Evolutionary conservation across 768 basidiomycete species (phyloP).

Genomic region (Macrolepiota dolichaula): DNA sequence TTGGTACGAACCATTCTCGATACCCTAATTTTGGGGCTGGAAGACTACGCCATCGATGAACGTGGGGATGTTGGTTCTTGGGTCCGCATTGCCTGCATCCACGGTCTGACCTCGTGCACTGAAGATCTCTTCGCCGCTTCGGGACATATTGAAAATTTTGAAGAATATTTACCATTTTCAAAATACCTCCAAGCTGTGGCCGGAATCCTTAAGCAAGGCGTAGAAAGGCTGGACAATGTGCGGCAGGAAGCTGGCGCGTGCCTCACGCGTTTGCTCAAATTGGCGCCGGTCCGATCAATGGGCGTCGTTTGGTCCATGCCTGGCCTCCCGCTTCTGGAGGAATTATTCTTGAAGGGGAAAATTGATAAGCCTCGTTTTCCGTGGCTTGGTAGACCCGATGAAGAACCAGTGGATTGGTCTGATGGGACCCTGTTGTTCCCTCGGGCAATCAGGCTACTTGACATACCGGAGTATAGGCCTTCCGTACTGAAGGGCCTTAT

Average conservation of each 20-base stretch:
- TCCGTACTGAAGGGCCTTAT: constrained; percentile 68
- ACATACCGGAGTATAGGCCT: constrained; percentile 57
- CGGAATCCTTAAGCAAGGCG: constrained; percentile 82
- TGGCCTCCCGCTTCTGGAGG: constrained; percentile 40
- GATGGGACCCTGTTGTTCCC: constrained; percentile 77
- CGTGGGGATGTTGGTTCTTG: constrained; percentile 97
- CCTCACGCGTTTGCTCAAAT: constrained; percentile 47
- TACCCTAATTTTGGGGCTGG: constrained; percentile 65
- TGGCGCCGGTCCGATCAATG: constrained; percentile 40
- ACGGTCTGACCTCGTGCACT: constrained; percentile 54
- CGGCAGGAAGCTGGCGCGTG: constrained; percentile 74
- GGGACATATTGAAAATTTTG: constrained; percentile 38
- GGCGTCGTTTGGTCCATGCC: constrained; percentile 50
- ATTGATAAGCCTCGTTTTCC: not conserved
- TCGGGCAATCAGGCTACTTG: constrained; percentile 61
- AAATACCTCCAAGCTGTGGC: constrained; percentile 56
- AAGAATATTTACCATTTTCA: constrained; percentile 56
- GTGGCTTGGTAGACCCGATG: constrained; percentile 25
- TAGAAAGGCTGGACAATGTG: constrained; percentile 89
- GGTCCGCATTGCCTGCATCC: constrained; percentile 79
- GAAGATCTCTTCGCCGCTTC: constrained; percentile 48
- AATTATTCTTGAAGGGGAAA: constrained; percentile 52
- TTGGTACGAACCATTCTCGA: constrained; percentile 47
- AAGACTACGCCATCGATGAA: constrained; percentile 91
- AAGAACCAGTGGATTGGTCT: constrained; percentile 53